Evolutionary conservation across 2,329 filamentous ascomycete species (phyloP), one percentile per base, ranked within the genome.

Genomic region (Exophiala sideris): DNA sequence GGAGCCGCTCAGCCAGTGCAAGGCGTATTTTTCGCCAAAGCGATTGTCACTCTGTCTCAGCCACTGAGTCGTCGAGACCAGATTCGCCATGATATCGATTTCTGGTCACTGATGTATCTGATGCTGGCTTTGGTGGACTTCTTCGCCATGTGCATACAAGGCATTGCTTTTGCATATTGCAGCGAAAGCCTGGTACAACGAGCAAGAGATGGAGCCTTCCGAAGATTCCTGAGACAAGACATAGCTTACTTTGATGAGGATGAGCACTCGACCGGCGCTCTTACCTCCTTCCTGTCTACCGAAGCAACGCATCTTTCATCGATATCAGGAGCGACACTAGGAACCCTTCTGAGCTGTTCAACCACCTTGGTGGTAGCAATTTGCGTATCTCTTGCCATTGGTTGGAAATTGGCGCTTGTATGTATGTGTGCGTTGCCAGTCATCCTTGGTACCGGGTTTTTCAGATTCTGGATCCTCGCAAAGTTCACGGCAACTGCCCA

Each of bases 201-300:
- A 16, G 89, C 92, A 1, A 84, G 94, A 63, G 85, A 94, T 69
- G 79, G 78, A 53, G 88, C 91, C 5, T 96, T 99, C 76, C 81
- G 91, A 32, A 80, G 86, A 20, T 90, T 97, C 76, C 82, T 97
- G 48, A 88, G 91, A 60, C 92, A 97, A 71, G 94, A 97, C 59
- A 91, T 97, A 54, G 77, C 84, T 24, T 97, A 91, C 71, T 99
- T 96, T 64, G 94, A 97, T 70, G 80, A 79, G 41, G 89, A 95
- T 59, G 87, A 94, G 69, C 95, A 97, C 69, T 91, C 88, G 5
- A 86, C 90, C 5, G 94, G 94, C 61, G 87, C 91, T 1, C 76
- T 99, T 64, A 96, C 91, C 0, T 89, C 88, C 0, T 94, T 95
- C 73, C 76, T 96, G 10, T 91, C 89, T 2, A 95, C 89, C 0